Base-by-base conservation (phyloP, 2,329 filamentous ascomycete genomes). In the Penicillium sp. region DNA sequence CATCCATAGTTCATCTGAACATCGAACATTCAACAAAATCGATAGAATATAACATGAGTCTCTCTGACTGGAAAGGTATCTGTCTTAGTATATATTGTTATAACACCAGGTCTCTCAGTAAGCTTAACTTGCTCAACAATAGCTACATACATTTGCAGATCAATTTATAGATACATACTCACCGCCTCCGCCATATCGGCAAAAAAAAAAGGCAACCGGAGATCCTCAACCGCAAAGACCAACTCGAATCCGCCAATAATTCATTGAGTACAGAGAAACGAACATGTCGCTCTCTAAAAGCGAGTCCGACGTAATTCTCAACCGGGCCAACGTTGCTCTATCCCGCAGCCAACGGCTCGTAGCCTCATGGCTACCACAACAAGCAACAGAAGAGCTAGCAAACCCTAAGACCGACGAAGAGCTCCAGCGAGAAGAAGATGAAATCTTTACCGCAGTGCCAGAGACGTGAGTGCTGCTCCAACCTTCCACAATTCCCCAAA, bases 291-390 rank as follows among this genome's bases (percentile, higher is more conserved):
- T 66, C 26, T 68, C 71, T n/a, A 71, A 69, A 60, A 56, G 52
- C 18, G 79, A 81, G 56, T 79, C 79, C 40, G 82, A 85, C 60
- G 73, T 85, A 38, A 77, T 85, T 47, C 76, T 81, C 51, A 85
- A 84, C 63, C 75, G 76, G 51, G 74, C 81, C 32, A 82, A 78
- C 59, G 76, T 85, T 45, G 77, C 77, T 4, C 71, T 83, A 10
- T 81, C 83, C 7, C 79, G 80, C 52, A 79, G 77, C 49, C 81
- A 83, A 61, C 78, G 78, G 34, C 72, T 84, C 18, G 73, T 86
- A 57, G 76, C 80, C 49, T 84, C 83, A 61, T 82, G 81, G 80
- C 77, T 86, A 31, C 81, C 81, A 13, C 69, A 79, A n/a, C 74
- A 72, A 55, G 68, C 76, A 6, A 55, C 69, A n/a, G 69, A 74